phyloP scores from a whole-genome alignment of 1,284 basidiomycete species.

The Chondrostereum purpureum region DNA sequence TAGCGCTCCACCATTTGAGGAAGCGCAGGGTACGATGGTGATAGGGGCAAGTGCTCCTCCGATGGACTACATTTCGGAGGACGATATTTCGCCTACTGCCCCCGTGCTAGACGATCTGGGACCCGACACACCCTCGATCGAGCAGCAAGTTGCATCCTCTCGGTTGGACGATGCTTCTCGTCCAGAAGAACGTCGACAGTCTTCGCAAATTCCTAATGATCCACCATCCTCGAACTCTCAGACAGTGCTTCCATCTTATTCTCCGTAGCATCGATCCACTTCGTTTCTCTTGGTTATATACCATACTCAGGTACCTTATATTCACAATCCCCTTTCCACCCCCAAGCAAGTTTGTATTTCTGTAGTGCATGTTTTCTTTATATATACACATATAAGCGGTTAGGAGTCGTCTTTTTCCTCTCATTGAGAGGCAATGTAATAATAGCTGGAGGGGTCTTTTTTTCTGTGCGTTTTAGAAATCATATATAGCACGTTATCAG shows the following conservation, averaged over 20 bases:
- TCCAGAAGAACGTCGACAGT: background rate
- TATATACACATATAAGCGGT: no score
- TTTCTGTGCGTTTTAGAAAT: no score
- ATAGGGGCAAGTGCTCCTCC: conserved; percentile 24
- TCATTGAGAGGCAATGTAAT: no score
- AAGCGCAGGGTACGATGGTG: conserved; percentile 7
- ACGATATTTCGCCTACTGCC: conserved; percentile 9
- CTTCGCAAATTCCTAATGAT: background rate
- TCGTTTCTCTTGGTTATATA: background rate
- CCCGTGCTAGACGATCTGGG: background rate
- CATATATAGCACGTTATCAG: no score
- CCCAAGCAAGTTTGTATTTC: no score
- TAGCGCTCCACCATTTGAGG: conserved; percentile 41
- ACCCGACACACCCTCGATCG: background rate
- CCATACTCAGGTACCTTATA: no score
- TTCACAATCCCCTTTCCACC: no score
- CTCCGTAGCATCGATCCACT: no score
- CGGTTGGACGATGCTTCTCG: background rate
- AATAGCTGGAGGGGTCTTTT: no score
- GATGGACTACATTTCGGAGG: conserved; percentile 12
- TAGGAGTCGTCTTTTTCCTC: no score
- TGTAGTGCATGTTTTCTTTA: no score
- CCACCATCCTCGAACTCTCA: background rate
- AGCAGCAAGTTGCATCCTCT: background rate
- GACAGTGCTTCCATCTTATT: background rate